A percentile compares a stretch with the other conserved stretches of the same genome.
phyloP scores from a whole-genome alignment of 306 rosid genomes.

The Cicer arietinum region DNA sequence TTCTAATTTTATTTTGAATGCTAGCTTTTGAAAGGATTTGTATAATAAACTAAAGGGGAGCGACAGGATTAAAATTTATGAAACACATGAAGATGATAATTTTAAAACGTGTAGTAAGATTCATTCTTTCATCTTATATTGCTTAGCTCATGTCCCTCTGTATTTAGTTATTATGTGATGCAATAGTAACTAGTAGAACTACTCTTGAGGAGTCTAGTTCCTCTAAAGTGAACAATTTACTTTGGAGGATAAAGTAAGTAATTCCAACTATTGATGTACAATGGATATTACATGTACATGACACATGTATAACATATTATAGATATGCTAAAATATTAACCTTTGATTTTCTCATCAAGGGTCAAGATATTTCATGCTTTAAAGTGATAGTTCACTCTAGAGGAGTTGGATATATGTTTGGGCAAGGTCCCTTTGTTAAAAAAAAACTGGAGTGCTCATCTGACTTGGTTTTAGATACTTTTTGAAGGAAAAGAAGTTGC shows the following conservation, averaged over 20 bases:
- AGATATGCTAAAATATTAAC: background rate
- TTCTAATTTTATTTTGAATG: conserved; percentile 1
- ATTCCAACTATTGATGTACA: background rate
- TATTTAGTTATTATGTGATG: background rate
- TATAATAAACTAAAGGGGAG: background rate
- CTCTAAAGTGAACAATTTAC: background rate
- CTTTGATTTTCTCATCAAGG: background rate
- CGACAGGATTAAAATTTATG: background rate
- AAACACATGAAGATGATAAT: conserved; percentile 12
- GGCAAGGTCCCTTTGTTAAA: background rate
- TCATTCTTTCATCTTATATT: conserved; percentile 14
- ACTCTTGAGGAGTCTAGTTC: background rate
- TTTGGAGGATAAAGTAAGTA: background rate
- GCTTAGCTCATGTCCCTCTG: conserved; percentile 1
- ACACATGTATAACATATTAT: background rate
- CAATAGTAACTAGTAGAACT: conserved; percentile 19
- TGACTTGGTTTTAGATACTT: conserved; percentile 14
- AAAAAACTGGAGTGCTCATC: background rate
- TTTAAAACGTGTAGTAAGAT: conserved; percentile 2
- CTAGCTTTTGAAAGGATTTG: conserved; percentile 4
- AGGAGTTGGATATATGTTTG: background rate
- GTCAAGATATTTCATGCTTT: background rate
- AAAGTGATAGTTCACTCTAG: background rate
- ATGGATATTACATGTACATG: no score
- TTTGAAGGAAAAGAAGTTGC: background rate